Conservation (phyloP, 140 eudicot species). For the Cichorium intybus region DNA sequence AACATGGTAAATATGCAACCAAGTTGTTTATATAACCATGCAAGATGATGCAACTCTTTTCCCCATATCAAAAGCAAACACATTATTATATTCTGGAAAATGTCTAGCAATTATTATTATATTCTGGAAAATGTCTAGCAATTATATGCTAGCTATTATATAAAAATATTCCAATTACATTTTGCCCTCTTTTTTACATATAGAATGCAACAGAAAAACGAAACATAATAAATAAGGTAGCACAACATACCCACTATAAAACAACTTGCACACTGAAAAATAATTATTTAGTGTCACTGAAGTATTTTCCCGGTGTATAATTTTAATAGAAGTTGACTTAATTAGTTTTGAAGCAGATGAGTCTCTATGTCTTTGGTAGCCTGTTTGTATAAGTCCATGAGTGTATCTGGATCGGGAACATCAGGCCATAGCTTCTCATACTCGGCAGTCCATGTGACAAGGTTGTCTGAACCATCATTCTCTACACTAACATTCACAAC, state of each 20-base stretch:
- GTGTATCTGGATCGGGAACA: background rate
- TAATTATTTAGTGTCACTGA: background rate
- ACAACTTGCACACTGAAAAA: slow-evolving; percentile 3
- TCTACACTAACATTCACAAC: slow-evolving; percentile 1
- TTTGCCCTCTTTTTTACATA: background rate
- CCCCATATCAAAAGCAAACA: no score
- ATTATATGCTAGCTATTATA: no score
- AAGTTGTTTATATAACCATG: no score
- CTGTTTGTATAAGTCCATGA: background rate
- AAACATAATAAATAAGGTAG: background rate
- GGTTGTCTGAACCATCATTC: background rate
- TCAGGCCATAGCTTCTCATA: background rate
- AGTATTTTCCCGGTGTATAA: background rate
- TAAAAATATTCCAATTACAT: no score
- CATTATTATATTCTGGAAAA: no score
- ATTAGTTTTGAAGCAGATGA: background rate
- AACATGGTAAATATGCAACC: no score
- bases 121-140: no score
- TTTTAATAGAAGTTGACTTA: background rate
- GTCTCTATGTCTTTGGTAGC: background rate
- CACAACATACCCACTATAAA: slow-evolving; percentile 1
- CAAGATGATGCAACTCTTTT: no score
- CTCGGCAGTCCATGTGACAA: slow-evolving; percentile 11
- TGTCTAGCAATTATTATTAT: no score
- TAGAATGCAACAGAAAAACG: background rate